A percentile compares a stretch with the other conserved stretches of the same genome.
Conservation (phyloP, 192 early-diverging fungal genomes). For the Mortierella antarctica region DNA sequence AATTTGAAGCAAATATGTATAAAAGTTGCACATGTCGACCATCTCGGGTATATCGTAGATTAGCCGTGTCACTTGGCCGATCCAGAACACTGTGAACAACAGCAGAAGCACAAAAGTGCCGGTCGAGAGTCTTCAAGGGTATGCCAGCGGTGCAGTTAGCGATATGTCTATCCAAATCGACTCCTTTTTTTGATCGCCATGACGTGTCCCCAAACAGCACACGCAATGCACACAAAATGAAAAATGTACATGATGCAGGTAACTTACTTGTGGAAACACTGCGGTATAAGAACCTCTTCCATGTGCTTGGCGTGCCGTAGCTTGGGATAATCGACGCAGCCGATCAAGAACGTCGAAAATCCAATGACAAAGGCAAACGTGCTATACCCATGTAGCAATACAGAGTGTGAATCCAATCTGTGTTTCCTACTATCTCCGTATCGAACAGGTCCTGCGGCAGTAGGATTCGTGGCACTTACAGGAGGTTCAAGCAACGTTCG, state of each 20-base stretch:
- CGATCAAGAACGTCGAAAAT: constrained; percentile 90
- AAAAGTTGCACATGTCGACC: constrained; percentile 88
- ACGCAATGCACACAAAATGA: not conserved
- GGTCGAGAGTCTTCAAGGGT: constrained; percentile 63
- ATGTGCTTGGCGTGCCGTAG: constrained; percentile 77
- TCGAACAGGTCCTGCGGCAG: not conserved
- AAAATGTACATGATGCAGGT: not conserved
- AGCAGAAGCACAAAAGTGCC: constrained; percentile 67
- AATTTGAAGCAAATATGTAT: constrained; percentile 81
- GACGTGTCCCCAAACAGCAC: not conserved
- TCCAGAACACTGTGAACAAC: constrained; percentile 80
- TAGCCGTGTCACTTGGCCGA: constrained; percentile 75
- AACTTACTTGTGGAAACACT: constrained; percentile 76
- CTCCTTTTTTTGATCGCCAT: not conserved
- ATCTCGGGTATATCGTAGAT: constrained; percentile 77
- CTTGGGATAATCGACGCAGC: constrained; percentile 90
- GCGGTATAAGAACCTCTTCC: constrained; percentile 79
- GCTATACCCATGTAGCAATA: constrained; percentile 48
- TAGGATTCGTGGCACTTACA: constrained; percentile 64
- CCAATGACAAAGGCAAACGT: constrained; percentile 88
- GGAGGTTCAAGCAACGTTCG: constrained; percentile 76
- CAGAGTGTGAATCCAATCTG: not conserved
- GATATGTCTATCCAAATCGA: not conserved
- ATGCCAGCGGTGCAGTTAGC: not conserved
- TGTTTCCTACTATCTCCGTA: not conserved